Evolutionary conservation across 2,329 filamentous ascomycete genomes (phyloP).

Genomic region (Ceratocystis cacaofunesta): DNA sequence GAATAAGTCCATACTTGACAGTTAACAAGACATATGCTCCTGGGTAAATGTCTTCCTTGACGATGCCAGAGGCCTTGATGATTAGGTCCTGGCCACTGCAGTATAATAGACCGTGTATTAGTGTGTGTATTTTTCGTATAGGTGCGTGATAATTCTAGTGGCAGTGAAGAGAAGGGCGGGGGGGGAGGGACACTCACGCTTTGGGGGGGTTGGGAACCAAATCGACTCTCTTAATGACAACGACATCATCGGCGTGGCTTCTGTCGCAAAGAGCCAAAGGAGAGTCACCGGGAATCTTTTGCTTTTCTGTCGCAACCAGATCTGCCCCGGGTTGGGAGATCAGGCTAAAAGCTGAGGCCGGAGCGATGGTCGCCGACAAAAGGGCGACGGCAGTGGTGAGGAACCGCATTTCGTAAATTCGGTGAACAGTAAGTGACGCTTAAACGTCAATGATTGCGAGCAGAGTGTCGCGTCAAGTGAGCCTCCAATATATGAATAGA

Average conservation of each 20-base stretch:
- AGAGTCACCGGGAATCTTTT: conserved; percentile 68
- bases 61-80: conserved; percentile 65
- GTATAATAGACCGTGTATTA: background rate
- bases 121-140: background rate
- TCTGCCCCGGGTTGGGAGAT: conserved; percentile 21
- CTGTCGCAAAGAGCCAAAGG: conserved; percentile 63
- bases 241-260: conserved; percentile 52
- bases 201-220: conserved; percentile 72
- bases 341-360: conserved; percentile 33
- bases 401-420: conserved; percentile 9
- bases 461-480: background rate
- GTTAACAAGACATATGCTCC: conserved; percentile 69
- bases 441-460: background rate
- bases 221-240: conserved; percentile 66
- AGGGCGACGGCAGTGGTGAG: conserved; percentile 31
- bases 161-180: conserved; percentile 16
- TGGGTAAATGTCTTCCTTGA: conserved; percentile 55
- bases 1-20: conserved; percentile 92
- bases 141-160: too few species aligned
- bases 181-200: conserved; percentile 45
- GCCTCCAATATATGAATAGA: background rate
- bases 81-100: conserved; percentile 59
- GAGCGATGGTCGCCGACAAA: conserved; percentile 31
- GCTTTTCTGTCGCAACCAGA: conserved; percentile 25
- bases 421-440: background rate